Conservation (phyloP, 306 rosid genomes). For the Rubus idaeus region DNA sequence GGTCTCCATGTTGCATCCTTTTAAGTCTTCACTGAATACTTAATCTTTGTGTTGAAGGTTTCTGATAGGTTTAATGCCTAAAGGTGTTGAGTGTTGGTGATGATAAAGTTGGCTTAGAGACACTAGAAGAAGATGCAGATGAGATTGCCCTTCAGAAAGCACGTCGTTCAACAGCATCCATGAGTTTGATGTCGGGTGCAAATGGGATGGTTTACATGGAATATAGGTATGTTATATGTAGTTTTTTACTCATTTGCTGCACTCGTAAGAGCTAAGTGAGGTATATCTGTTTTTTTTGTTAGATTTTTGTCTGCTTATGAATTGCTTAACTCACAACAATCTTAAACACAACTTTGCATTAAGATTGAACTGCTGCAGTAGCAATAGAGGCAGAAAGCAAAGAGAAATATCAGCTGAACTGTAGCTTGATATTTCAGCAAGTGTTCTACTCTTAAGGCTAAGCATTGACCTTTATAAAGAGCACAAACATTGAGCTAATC, state of each 20-base stretch:
- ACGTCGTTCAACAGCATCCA: conserved; percentile 67
- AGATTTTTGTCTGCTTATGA: too few species aligned
- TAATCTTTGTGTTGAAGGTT: not conserved
- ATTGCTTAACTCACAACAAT: too few species aligned
- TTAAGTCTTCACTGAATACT: conserved; percentile 7
- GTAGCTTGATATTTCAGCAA: too few species aligned
- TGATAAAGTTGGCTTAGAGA: conserved; percentile 85
- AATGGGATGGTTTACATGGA: conserved; percentile 94
- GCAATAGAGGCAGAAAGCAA: too few species aligned
- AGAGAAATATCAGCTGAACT: too few species aligned
- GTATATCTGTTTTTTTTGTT: conserved; percentile 1
- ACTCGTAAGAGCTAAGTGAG: not conserved
- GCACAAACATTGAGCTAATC: too few species aligned
- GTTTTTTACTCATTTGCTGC: not conserved
- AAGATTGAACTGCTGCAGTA: too few species aligned
- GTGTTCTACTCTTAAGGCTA: too few species aligned
- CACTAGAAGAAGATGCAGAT: conserved; percentile 85
- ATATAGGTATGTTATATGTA: conserved; percentile 54
- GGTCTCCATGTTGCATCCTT: conserved; percentile 38
- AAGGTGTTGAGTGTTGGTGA: conserved; percentile 92
- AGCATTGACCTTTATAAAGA: too few species aligned
- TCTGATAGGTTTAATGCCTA: conserved; percentile 17
- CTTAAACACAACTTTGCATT: too few species aligned
- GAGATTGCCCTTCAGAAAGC: conserved; percentile 72
- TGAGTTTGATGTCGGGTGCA: conserved; percentile 97